phyloP scores from a whole-genome alignment of 805 yeast species.

The Vanderwaltozyma tropicalis region DNA sequence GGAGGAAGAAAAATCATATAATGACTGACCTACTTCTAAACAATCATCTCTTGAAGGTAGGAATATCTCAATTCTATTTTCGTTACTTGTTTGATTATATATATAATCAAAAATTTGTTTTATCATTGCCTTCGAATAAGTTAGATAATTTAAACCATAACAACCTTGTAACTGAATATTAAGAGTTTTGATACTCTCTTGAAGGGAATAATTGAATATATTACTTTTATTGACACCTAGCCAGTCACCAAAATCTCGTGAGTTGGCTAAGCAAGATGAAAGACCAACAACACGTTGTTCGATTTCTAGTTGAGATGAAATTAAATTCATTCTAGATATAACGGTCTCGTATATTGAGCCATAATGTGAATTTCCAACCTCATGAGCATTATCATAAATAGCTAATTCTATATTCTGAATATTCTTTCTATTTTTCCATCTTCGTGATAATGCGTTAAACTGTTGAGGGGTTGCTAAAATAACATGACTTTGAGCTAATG shows the following conservation, averaged over 20 bases:
- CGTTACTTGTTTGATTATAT: too few relatives aligned
- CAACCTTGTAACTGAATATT: slow-evolving; percentile 47
- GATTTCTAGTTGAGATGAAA: slow-evolving; percentile 54
- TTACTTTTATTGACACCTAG: slow-evolving; percentile 55
- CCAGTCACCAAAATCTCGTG: slow-evolving; percentile 79
- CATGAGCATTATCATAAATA: slow-evolving; percentile 66
- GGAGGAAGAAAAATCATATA: too few relatives aligned
- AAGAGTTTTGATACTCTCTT: slow-evolving; percentile 45
- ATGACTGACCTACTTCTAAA: too few relatives aligned
- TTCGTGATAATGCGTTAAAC: slow-evolving; percentile 59
- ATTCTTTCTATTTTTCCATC: slow-evolving; percentile 74
- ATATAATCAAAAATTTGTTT: slow-evolving; percentile 34
- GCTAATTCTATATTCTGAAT: slow-evolving; percentile 58
- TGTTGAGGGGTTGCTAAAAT: slow-evolving; percentile 71
- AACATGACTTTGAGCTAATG: slow-evolving; percentile 53
- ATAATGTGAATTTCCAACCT: slow-evolving; percentile 42
- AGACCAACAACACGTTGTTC: slow-evolving; percentile 57
- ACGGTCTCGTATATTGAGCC: slow-evolving; percentile 64
- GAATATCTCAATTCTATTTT: too few relatives aligned
- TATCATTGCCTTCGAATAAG: slow-evolving; percentile 38
- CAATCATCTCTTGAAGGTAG: too few relatives aligned
- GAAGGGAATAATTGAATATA: slow-evolving; percentile 61
- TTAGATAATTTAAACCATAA: slow-evolving; percentile 30
- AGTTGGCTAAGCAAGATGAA: slow-evolving; percentile 60
- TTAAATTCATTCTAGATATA: slow-evolving; percentile 60